Evolutionary conservation across 164 flowering plant species (phyloP), one percentile per base, ranked within the genome.

Genomic region (Vitis labrusca): DNA sequence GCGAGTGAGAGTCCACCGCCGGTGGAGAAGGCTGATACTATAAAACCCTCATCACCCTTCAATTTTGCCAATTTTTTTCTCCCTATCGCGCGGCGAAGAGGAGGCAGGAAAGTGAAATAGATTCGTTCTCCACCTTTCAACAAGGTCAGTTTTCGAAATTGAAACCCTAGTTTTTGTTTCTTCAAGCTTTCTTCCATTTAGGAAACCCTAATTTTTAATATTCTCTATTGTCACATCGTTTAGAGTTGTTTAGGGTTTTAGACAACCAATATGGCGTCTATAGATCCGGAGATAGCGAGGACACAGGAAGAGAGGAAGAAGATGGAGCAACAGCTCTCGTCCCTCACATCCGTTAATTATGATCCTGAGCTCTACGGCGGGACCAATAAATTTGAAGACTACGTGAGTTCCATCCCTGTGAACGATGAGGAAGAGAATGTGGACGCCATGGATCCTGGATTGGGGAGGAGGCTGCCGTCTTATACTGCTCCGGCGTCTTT

Each of bases 401-500:
- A 91, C 54, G 84, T 85, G 61, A 77, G 49, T 5, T 92, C 97
- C 0, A 88, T 95, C n/a, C 85, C 98, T 5, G 91, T 83, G 9
- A 88, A 80, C 48, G 99, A 95, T 64, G 98, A 93, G 0, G 98
- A 95, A 0, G 95, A 88, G 16, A 74, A 64, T 51, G 59, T 59
- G 9, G 91, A 88, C 54, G 63, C 72, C 4, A 69, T 79, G 64
- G 89, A 85, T 48, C 81, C 85, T 7, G 94, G 84, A 73, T 85
- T 89, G 23, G 93, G 89, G 0, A 73, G 88, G 30, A 91, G 81
- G 65, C 72, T 90, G 64, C 85, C 97, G 0, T 93, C 98, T 1
- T 93, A 85, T 61, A 95, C 99, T 14, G 99, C 97, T 3, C 98
- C 99, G 0, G 88, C 89, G 59, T 82, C 90, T 0, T 72, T 88